Evolutionary conservation across 106 monocot genomes (phyloP), one percentile per base, ranked within the genome.

Genomic region (Apostasia shenzhenica): DNA sequence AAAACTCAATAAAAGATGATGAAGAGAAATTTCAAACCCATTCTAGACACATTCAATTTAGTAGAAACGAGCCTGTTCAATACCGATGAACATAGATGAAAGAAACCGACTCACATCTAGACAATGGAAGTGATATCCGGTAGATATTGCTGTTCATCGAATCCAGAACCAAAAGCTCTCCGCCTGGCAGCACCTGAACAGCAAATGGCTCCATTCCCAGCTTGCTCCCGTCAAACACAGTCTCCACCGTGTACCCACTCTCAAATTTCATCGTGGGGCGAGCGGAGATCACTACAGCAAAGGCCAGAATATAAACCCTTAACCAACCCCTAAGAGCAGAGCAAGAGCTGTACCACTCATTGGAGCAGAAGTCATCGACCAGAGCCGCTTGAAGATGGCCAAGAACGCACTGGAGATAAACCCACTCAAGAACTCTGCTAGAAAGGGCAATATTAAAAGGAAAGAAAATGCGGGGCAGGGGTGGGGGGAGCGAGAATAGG

Each of bases 201-300:
- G 92, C 61, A 67, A 79, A 82, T 1, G 97, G 97, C 73, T 99
- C 97, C 73, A 99, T 99, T 61, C 97, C 92, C n/a, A 92, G 89
- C 81, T 99, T 99, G 72, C 97, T 99, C 61, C 97, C 97, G 59
- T 99, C 97, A 55, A 99, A 99, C 51, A 99, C 97, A 1, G 97
- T 99, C 79, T 99, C 97, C 14, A 99, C 97, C 2, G 71, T 76
- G 62, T 99, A 99, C 57, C 97, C 97, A 66, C 85, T 83, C 83
- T 99, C 97, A 69, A 87, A 99, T 69, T 81, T 92, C 89, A 99
- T 82, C 81, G 85, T 83, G 4, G 89, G 74, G n/a, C 97, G 81
- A 7, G 75, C 76, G 6, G 79, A 62, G 5, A 81, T 65, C 39
- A 75, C 92, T 82, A 79, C 10, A 63, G 26, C 26, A 60, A 70